phyloP scores from a whole-genome alignment of 805 yeast genomes.

The Yarrowia porcina region DNA sequence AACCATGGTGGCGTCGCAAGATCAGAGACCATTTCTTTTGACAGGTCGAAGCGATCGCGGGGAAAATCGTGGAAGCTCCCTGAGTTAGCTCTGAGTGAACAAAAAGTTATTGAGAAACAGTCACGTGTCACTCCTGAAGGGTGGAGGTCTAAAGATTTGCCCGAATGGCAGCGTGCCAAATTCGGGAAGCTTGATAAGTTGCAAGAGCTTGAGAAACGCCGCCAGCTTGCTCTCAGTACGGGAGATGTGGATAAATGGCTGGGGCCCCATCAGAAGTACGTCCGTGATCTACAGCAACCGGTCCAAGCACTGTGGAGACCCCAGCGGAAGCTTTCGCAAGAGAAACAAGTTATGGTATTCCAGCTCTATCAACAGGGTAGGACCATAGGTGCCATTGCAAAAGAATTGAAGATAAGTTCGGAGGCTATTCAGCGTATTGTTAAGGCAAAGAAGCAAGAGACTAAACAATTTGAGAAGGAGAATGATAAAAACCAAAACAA shows the following conservation, averaged over 20 bases:
- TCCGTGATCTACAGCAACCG: constrained; percentile 1
- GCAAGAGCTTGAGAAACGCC: constrained; percentile 12
- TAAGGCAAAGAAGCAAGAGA: constrained; percentile 13
- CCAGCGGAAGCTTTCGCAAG: constrained; percentile 1
- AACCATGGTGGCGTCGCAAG: not conserved
- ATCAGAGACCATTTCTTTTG: not conserved
- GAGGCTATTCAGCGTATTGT: constrained; percentile 17
- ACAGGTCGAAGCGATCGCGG: constrained; percentile 17
- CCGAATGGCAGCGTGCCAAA: constrained; percentile 20
- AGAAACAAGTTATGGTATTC: constrained; percentile 7
- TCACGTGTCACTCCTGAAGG: constrained; percentile 11
- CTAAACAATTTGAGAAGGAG: constrained; percentile 4
- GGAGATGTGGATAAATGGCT: constrained; percentile 22
- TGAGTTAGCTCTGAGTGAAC: not conserved
- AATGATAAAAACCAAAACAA: not conserved
- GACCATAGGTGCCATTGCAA: not conserved
- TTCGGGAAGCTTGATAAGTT: constrained; percentile 15
- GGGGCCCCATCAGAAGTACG: constrained; percentile 15
- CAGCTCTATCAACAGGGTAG: constrained; percentile 1
- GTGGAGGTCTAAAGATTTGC: constrained; percentile 19
- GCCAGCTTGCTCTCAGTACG: constrained; percentile 5
- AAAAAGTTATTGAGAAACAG: constrained; percentile 2
- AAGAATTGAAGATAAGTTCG: not conserved
- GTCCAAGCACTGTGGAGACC: constrained; percentile 7
- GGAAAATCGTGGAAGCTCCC: constrained; percentile 23